phyloP scores from a whole-genome alignment of 1,139 yeast genomes.

The Saccharomyces hybrid region DNA sequence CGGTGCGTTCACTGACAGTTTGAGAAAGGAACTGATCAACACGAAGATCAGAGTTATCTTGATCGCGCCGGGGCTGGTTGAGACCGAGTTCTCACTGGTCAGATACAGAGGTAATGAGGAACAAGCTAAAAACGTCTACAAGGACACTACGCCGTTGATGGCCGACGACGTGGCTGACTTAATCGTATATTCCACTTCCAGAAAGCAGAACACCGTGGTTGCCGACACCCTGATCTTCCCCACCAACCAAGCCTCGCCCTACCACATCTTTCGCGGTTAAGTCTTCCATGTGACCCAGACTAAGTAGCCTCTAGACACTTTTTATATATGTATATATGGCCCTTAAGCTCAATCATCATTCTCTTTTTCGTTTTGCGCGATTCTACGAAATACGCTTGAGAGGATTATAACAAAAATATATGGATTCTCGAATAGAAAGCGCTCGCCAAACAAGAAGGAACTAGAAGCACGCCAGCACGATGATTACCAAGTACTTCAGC shows the following conservation, averaged over 20 bases:
- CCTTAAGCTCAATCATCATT: neutral
- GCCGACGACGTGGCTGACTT: slow-evolving; percentile 80
- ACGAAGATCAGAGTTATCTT: slow-evolving; percentile 74
- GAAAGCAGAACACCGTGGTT: slow-evolving; percentile 66
- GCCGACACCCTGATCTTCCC: slow-evolving; percentile 76
- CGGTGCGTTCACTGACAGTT: slow-evolving; percentile 62
- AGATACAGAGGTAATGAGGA: slow-evolving; percentile 65
- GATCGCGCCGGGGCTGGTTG: slow-evolving; percentile 82
- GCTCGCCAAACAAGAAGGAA: neutral
- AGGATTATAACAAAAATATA: neutral
- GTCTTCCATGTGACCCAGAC: neutral
- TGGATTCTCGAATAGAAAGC: neutral
- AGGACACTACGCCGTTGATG: slow-evolving; percentile 61
- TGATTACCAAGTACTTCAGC: slow-evolving; percentile 82
- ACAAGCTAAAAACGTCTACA: slow-evolving; percentile 65
- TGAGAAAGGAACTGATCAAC: slow-evolving; percentile 69
- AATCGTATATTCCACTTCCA: slow-evolving; percentile 61
- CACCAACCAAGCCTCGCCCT: slow-evolving; percentile 68
- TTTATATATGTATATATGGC: neutral
- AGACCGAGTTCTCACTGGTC: slow-evolving; percentile 75
- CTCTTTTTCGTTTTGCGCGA: neutral
- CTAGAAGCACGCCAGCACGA: slow-evolving; percentile 20
- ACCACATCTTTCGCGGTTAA: slow-evolving; percentile 39
- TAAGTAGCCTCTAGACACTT: neutral
- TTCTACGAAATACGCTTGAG: neutral